Evolutionary conservation across 75 land plant genomes (phyloP).

Genomic region (Chamaecyparis obtusa): DNA sequence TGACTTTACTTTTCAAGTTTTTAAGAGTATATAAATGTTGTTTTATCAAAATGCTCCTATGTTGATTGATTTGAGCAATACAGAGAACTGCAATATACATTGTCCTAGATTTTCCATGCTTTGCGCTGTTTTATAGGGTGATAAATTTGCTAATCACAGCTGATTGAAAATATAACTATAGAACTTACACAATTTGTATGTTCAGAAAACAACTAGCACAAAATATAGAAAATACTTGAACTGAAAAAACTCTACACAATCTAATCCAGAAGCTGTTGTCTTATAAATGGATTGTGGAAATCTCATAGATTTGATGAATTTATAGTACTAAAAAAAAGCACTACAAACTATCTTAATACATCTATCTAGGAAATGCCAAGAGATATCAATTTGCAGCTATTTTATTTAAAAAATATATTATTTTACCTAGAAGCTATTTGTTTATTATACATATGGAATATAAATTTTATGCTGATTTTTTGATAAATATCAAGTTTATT

Average conservation of each 20-base stretch:
- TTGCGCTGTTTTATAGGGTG: neutral
- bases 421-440: no score
- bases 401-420: no score
- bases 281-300: no score
- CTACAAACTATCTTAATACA: no score
- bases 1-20: neutral
- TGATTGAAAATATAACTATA: neutral
- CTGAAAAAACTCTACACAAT: neutral
- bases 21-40: neutral
- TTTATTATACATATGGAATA: no score
- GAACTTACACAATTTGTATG: neutral
- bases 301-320: neutral
- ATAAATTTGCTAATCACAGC: neutral
- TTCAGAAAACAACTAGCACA: neutral
- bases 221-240: neutral
- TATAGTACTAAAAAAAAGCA: neutral
- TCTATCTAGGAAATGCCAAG: no score
- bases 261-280: no score
- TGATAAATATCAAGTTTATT: no score
- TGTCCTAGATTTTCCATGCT: neutral
- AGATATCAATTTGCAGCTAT: no score
- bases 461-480: no score
- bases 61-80: neutral
- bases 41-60: neutral
- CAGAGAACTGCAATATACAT: neutral